Base-by-base conservation (phyloP, 352 stramenopile genomes). In the Globisporangium heterothallicum region DNA sequence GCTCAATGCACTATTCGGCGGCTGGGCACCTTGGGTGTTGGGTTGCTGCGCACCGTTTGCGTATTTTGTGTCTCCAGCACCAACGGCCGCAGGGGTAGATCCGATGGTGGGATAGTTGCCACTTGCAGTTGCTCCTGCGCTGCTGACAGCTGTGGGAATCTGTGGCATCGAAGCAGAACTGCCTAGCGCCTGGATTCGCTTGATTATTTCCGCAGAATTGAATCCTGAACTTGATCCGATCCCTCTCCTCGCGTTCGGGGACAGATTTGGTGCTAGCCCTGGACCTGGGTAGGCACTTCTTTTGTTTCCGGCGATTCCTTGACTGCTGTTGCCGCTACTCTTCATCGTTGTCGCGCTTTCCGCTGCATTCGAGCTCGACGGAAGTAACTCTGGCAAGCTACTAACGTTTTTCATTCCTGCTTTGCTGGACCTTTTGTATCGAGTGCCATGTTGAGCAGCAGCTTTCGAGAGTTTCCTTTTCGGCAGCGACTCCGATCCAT, bases 181-280 rank as follows among this genome's bases (percentile, higher is more conserved):
- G 21, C 68, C 72, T 1, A 88, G 56, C 6, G 72, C 53, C 25
- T 86, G 64, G 21, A 88, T 70, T 40, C 68, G 72, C 18, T 53
- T 66, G 45, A 86, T 79, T 22, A 88, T 64, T 29, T 88, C 74
- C 0, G 24, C 53, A 1, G 61, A 64, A 48, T 72, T 85, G 38
- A 84, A 54, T 4, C 19, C 41, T 12, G 42, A 41, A 16, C 45
- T 24, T 27, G 49, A 22, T 30, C 26, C 18, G n/a, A 32, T 45
- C 2, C 25, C 21, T 21, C 24, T 38, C 25, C n/a, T 43, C 10
- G 21, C 38, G 1, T 42, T 46, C 18, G 32, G 34, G 6, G 42
- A 59, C 10, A 40, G 18, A 13, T 42, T 29, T 4, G 52, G 46
- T 1, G 12, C 21, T 4, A 22, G 21, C 16, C n/a, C 32, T 34